phyloP scores from a whole-genome alignment of 2,329 filamentous ascomycete species.

The Diaporthe amygdali region DNA sequence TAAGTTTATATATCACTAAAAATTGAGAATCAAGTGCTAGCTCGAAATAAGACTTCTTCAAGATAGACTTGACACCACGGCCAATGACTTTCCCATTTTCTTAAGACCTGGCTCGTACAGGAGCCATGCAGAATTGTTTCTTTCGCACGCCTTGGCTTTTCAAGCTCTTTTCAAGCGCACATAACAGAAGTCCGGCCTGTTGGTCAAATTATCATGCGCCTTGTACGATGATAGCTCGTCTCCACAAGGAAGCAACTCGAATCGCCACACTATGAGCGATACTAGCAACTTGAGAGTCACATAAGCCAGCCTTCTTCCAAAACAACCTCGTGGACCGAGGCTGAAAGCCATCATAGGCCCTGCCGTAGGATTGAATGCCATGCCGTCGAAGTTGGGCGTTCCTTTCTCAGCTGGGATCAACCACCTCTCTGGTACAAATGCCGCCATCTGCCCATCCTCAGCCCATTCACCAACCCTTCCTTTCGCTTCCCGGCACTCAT shows the following conservation, averaged over 20 bases:
- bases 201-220: conserved; percentile 4
- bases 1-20: too few relatives aligned
- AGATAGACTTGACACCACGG: too few relatives aligned
- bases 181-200: conserved; percentile 1
- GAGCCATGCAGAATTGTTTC: too few relatives aligned
- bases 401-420: not conserved
- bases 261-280: conserved; percentile 33
- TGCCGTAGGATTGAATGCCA: conserved; percentile 29
- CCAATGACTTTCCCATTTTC: too few relatives aligned
- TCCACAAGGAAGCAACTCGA: conserved; percentile 17
- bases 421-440: not conserved
- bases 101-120: too few relatives aligned
- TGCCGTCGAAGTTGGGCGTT: not conserved
- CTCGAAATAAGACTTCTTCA: too few relatives aligned
- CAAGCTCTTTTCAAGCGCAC: not conserved
- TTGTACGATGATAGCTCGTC: conserved; percentile 11
- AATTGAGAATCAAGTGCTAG: too few relatives aligned
- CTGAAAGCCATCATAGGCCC: conserved; percentile 34
- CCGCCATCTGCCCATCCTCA: not conserved
- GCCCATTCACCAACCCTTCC: not conserved
- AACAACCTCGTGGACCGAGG: conserved; percentile 33
- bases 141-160: too few relatives aligned
- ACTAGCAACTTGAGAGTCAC: conserved; percentile 32
- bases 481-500: not conserved
- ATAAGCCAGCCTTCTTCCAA: conserved; percentile 33